Conservation (phyloP, 2,329 filamentous ascomycete species). For the Colletotrichum sojae region DNA sequence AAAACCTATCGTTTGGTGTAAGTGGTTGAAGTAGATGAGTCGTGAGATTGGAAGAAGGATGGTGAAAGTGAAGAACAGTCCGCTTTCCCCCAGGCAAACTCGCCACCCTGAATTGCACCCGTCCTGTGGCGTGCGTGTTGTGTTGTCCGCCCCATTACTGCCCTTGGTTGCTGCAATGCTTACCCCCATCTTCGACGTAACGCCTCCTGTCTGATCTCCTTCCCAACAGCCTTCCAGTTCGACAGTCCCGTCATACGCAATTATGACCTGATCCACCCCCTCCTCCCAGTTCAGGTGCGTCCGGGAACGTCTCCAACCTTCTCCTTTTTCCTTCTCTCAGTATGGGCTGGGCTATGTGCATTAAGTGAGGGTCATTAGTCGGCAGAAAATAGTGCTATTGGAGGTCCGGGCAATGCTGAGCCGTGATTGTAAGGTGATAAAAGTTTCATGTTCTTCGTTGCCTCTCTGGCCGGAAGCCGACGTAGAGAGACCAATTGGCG, state of each 20-base stretch:
- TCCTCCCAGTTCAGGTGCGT: constrained; percentile 37
- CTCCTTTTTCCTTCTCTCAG: constrained; percentile 4
- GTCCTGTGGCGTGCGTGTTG: constrained; percentile 7
- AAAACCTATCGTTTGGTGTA: constrained; percentile 14
- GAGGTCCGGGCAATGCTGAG: constrained; percentile 19
- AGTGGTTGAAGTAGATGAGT: constrained; percentile 23
- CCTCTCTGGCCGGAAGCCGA: constrained; percentile 23
- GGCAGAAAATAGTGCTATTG: constrained; percentile 20
- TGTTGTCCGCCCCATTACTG: constrained; percentile 12
- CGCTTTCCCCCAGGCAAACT: constrained; percentile 27
- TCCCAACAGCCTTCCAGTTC: constrained; percentile 2
- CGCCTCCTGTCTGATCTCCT: constrained; percentile 10
- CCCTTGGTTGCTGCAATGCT: constrained; percentile 31
- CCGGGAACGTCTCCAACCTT: constrained; percentile 26
- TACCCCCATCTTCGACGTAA: constrained; percentile 13
- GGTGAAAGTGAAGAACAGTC: constrained; percentile 36
- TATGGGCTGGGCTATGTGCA: constrained; percentile 12
- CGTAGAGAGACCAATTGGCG: constrained; percentile 15
- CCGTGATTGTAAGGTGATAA: constrained; percentile 35
- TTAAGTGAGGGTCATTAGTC: constrained; percentile 17
- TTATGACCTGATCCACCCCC: constrained; percentile 31
- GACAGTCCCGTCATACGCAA: constrained; percentile 32
- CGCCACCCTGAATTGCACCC: constrained; percentile 19
- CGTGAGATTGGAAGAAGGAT: constrained; percentile 36
- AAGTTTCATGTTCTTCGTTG: constrained; percentile 38